Evolutionary conservation across 306 rosid species (phyloP).

Genomic region (Carpinus fangiana): DNA sequence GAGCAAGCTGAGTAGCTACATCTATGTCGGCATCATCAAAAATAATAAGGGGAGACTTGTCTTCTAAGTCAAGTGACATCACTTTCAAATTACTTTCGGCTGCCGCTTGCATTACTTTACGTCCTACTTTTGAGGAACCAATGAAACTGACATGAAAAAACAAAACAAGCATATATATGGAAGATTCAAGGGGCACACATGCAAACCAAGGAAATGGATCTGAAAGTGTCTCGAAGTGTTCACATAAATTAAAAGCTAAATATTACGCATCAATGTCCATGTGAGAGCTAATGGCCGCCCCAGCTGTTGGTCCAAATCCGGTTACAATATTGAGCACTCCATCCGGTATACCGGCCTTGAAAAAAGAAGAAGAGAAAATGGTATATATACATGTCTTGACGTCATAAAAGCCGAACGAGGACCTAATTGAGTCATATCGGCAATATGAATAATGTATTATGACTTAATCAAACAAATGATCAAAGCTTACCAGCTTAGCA

Average conservation of each 20-base stretch:
- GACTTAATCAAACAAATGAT: background rate
- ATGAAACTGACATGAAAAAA: slow-evolving; percentile 46
- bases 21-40: slow-evolving; percentile 79
- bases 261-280: slow-evolving; percentile 75
- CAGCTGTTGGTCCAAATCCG: slow-evolving; percentile 79
- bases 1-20: slow-evolving; percentile 75
- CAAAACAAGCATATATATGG: background rate
- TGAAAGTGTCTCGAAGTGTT: background rate
- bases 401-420: too few relatives aligned
- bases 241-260: background rate
- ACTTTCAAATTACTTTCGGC: slow-evolving; percentile 75
- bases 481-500: slow-evolving; percentile 53
- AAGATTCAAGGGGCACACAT: background rate
- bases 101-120: slow-evolving; percentile 75
- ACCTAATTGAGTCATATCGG: too few relatives aligned
- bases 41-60: slow-evolving; percentile 77
- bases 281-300: slow-evolving; percentile 70
- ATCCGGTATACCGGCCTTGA: slow-evolving; percentile 83
- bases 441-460: too few relatives aligned
- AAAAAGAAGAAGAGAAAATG: background rate
- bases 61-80: slow-evolving; percentile 86
- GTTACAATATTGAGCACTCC: slow-evolving; percentile 84
- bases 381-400: too few relatives aligned
- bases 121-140: slow-evolving; percentile 79
- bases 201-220: background rate